Evolutionary conservation across 2,329 filamentous ascomycete genomes (phyloP).

Genomic region (Ascochyta pisi): DNA sequence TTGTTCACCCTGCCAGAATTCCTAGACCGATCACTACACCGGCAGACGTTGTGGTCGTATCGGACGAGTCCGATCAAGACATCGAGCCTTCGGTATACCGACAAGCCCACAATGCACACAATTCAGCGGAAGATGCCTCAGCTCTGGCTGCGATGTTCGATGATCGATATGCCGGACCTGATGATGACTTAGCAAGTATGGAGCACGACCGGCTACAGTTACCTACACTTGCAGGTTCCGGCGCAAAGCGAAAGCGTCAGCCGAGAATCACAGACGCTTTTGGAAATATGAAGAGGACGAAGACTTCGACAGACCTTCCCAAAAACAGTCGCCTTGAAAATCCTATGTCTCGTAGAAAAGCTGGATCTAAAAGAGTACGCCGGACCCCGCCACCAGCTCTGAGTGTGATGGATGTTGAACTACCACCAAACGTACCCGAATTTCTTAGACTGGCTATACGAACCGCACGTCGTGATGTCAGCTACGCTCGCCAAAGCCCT

Average conservation of each 20-base stretch:
- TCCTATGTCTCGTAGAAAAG: constrained; percentile 6
- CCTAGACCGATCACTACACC: constrained; percentile 11
- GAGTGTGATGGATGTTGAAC: constrained; percentile 61
- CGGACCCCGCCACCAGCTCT: constrained; percentile 38
- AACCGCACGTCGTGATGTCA: constrained; percentile 55
- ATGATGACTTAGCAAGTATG: constrained; percentile 49
- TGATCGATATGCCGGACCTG: constrained; percentile 32
- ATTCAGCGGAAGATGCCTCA: constrained; percentile 25
- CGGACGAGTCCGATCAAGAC: constrained; percentile 46
- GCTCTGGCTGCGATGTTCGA: constrained; percentile 36
- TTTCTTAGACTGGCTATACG: constrained; percentile 65
- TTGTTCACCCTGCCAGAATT: neutral
- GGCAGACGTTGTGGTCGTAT: constrained; percentile 37
- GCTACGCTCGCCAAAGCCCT: constrained; percentile 60
- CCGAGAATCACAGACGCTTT: constrained; percentile 49
- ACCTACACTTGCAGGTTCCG: constrained; percentile 30
- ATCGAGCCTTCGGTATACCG: constrained; percentile 6
- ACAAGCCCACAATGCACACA: constrained; percentile 24
- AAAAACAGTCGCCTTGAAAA: constrained; percentile 1
- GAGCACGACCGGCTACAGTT: constrained; percentile 55
- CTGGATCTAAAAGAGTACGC: constrained; percentile 18
- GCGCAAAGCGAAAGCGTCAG: constrained; percentile 45
- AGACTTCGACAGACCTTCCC: constrained; percentile 4
- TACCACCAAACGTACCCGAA: constrained; percentile 53
- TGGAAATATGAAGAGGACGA: constrained; percentile 26